A percentile compares a stretch with the other conserved stretches of the same genome.
Evolutionary conservation across 176 grass and related monocot genomes (phyloP).

Genomic region (Cenchrus americanus): DNA sequence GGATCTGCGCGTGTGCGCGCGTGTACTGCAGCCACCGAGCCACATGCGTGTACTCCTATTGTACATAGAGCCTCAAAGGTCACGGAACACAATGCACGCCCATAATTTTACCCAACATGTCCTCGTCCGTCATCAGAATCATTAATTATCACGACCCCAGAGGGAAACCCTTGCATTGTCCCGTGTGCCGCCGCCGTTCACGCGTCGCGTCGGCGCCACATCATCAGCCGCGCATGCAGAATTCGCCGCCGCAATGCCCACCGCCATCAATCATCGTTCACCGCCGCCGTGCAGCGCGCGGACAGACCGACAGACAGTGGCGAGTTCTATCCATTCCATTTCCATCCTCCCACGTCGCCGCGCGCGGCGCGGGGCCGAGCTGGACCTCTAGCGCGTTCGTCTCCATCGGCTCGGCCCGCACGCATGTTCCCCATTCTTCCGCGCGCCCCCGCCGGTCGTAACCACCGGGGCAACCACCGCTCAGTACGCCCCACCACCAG

Average conservation of each 20-base stretch:
- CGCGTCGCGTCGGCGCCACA: not conserved
- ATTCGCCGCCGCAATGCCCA: not conserved
- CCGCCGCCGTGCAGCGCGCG: not conserved
- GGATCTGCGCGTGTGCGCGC: not conserved
- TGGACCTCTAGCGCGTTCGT: too few species aligned
- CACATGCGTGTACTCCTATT: not conserved
- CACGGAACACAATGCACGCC: not conserved
- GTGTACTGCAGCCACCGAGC: not conserved
- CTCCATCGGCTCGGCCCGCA: not conserved
- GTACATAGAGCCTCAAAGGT: not conserved
- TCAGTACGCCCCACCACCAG: conserved; percentile 39
- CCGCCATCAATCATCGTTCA: not conserved
- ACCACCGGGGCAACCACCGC: conserved; percentile 50
- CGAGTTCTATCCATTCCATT: not conserved
- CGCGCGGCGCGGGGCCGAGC: not conserved
- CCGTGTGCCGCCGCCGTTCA: conserved; percentile 20
- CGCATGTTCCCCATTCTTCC: conserved; percentile 39
- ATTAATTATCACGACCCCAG: too few species aligned
- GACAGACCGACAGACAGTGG: not conserved
- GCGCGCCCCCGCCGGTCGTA: conserved; percentile 38
- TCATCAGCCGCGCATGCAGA: not conserved
- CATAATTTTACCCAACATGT: not conserved
- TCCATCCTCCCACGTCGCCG: not conserved
- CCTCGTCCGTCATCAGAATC: not conserved
- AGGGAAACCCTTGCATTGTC: not conserved